phyloP scores from a whole-genome alignment of 73 alveolate species.

The Paramecium caudatum region DNA sequence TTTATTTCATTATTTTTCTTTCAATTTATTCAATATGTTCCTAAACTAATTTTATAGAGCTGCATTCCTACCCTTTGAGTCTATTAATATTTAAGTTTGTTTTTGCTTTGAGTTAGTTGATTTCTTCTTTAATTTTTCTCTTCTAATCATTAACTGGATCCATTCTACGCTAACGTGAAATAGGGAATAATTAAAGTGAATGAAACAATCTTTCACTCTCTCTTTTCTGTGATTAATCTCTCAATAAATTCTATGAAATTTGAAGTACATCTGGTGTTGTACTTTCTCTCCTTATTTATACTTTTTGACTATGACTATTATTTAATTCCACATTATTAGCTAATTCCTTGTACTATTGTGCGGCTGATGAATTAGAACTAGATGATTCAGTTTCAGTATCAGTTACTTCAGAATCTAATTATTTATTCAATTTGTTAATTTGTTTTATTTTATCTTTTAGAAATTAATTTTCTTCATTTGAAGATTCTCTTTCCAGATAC shows the following conservation, averaged over 20 bases:
- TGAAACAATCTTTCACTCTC: constrained; percentile 25
- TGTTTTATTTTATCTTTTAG: constrained; percentile 9
- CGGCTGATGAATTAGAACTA: constrained; percentile 12
- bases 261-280: neutral
- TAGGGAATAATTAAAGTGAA: constrained; percentile 36
- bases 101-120: neutral
- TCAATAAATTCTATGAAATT: neutral
- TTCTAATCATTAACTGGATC: neutral
- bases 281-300: constrained; percentile 50
- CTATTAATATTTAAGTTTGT: neutral
- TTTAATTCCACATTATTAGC: neutral
- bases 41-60: neutral
- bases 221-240: neutral
- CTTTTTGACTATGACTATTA: neutral
- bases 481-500: constrained; percentile 34
- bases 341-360: neutral
- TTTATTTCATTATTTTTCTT: neutral
- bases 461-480: constrained; percentile 36
- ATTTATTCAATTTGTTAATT: neutral
- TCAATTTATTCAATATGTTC: neutral
- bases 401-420: constrained; percentile 26
- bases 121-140: constrained; percentile 8
- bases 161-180: neutral
- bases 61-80: neutral
- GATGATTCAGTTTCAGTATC: neutral